Conservation (phyloP, 2,329 filamentous ascomycete species). For the Colletotrichum sp. region DNA sequence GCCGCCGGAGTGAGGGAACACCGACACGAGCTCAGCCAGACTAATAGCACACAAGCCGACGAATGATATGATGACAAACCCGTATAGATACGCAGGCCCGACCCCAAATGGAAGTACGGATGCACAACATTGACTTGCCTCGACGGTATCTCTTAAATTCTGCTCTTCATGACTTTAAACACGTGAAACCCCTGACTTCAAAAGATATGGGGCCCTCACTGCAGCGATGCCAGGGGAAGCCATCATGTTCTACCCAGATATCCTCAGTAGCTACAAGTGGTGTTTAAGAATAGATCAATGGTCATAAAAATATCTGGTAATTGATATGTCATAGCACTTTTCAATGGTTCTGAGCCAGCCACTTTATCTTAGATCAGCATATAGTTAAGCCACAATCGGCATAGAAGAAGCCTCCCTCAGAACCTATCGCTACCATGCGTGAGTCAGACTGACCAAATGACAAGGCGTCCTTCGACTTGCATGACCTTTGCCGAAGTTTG, state of each 20-base stretch:
- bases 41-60: too few species aligned
- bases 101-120: accelerated
- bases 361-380: not conserved
- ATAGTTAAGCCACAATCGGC: accelerated
- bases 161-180: too few species aligned
- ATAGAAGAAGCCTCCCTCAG: accelerated
- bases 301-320: accelerated
- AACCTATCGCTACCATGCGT: not conserved
- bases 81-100: too few species aligned
- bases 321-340: accelerated
- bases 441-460: not conserved
- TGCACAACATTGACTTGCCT: too few species aligned
- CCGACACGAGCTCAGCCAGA: too few species aligned
- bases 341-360: not conserved
- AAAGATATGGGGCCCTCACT: too few species aligned
- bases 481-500: accelerated
- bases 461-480: accelerated
- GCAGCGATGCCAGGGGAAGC: accelerated
- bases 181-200: too few species aligned
- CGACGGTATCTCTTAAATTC: accelerated
- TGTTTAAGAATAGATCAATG: not conserved
- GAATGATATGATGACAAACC: too few species aligned
- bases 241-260: not conserved
- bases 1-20: too few species aligned
- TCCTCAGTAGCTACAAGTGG: not conserved